Base-by-base conservation (phyloP, 495 filamentous ascomycete genomes). In the Tetracladium setigerum region DNA sequence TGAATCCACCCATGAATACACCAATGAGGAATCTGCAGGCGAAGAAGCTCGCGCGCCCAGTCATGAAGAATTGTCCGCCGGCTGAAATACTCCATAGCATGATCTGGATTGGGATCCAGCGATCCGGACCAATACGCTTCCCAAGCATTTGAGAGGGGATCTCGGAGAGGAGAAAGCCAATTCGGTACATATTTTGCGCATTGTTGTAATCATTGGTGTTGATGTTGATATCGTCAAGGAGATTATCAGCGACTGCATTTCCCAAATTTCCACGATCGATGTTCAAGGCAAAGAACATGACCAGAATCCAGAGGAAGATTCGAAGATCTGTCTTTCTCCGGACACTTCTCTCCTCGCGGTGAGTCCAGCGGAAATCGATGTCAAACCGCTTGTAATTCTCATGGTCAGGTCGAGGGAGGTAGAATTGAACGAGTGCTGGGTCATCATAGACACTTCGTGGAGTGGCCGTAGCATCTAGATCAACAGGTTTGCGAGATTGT, bases 41-140 rank as follows among this genome's bases (percentile, higher is more conserved):
- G 37, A 75, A 82, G 59, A 84, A 92, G 0, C 77, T 75, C 0
- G 62, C 54, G 14, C 69, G 67, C 1, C 77, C 75, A 30, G 61
- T 69, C 6, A 89, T 56, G 41, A 78, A 78, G 6, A 82, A 74
- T 62, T 89, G 86, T 35, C 68, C 73, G 17, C 69, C 65, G 0
- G 86, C 84, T 30, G 90, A 78, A 8, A 89, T 51, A 56, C 81
- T 85, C 84, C 87, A 94, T 4, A 73, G 69, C 1, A 87, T 66
- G 76, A 91, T 91, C 55, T 91, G 86, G 22, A 82, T 65, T 0
- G 88, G 87, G 43, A 95, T 90, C 85, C 88, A 94, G 27, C 78
- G 74, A 60, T 94, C 88, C 0, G 88, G 86, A 0, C 89, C 89
- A 18, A 91, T 49, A 60, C 73, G 76, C 58, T 91, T 89, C 18